Base-by-base conservation (phyloP, 2,329 filamentous ascomycete genomes). In the Orbilia oligospora region DNA sequence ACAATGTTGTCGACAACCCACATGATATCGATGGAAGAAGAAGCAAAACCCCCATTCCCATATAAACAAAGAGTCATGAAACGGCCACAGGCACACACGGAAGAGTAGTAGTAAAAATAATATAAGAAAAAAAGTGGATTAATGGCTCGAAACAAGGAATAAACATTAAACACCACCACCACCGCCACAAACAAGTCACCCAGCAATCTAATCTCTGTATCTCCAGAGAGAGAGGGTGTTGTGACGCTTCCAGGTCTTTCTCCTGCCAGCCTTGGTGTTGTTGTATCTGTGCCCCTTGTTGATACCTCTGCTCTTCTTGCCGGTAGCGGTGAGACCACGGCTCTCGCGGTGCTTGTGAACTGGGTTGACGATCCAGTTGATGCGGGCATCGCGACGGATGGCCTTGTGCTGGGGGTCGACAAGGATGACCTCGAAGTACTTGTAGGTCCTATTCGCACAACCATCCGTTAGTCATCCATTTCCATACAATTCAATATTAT, bases 361-460 rank as follows among this genome's bases (percentile, higher is more conserved):
- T 84, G 96, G 92, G 89, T 97, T 97, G 89, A 95, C 93, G 90
- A 99, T 99, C 96, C 96, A 99, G 93, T 97, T 99, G 93, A 99
- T 98, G 88, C 96, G 94, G 85, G 96, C 89, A 87, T 99, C 96
- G 86, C 92, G 93, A 87, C 96, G 96, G 90, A 99, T 99, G 86
- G 96, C 96, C 91, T 98, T 98, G 93, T 99, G 96, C 90, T 97
- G 93, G 86, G 96, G 96, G 89, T 99, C 96, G 86, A 99, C 95
- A 85, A 97, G 93, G 89, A 99, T 98, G 88, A 98, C 91, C 89
- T 99, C 96, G 90, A 91, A 99, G 93, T 99, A 99, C 91, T 99
- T 99, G 93, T 98, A 99, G 88, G 96, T 99, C 80, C 76, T 79
- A 49, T 65, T 22, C 3, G 16, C 24, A 53, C 16, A 48, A 46